A percentile compares a stretch with the other conserved stretches of the same genome.
phyloP scores from a whole-genome alignment of 345 rosid species.

The Eucalyptus polyanthemos region DNA sequence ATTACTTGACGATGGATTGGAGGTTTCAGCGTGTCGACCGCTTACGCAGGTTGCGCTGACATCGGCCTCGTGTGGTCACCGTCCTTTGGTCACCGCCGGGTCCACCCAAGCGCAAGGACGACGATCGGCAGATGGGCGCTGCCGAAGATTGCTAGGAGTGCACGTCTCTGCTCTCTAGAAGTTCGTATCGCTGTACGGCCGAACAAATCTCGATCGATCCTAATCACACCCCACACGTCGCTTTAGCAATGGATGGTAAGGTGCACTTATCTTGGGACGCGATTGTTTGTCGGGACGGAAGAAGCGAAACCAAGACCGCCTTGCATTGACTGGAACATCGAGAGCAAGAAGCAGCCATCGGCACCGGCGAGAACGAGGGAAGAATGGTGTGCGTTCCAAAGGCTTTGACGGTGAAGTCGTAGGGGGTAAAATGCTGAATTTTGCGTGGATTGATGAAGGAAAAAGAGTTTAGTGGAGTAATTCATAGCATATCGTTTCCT shows the following conservation, averaged over 20 bases:
- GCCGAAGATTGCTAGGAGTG: neutral
- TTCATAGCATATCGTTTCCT: neutral
- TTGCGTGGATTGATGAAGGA: neutral
- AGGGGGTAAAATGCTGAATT: neutral
- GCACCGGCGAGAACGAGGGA: neutral
- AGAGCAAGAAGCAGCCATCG: neutral
- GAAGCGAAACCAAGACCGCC: neutral
- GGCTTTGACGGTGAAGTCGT: neutral
- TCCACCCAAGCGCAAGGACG: neutral
- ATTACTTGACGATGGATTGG: neutral
- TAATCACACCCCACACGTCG: neutral
- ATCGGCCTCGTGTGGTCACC: neutral
- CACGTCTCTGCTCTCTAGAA: neutral
- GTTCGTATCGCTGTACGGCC: neutral
- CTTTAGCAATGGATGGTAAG: neutral
- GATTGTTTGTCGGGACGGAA: neutral
- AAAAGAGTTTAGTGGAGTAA: fast-evolving
- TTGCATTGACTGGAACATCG: neutral
- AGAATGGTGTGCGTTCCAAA: neutral
- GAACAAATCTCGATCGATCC: neutral
- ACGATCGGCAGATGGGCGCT: neutral
- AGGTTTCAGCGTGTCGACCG: neutral
- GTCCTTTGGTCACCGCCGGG: neutral
- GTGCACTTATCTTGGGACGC: neutral
- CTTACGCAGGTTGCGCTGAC: neutral